phyloP scores from a whole-genome alignment of 139 green algal species.

The Haematococcus sp. region DNA sequence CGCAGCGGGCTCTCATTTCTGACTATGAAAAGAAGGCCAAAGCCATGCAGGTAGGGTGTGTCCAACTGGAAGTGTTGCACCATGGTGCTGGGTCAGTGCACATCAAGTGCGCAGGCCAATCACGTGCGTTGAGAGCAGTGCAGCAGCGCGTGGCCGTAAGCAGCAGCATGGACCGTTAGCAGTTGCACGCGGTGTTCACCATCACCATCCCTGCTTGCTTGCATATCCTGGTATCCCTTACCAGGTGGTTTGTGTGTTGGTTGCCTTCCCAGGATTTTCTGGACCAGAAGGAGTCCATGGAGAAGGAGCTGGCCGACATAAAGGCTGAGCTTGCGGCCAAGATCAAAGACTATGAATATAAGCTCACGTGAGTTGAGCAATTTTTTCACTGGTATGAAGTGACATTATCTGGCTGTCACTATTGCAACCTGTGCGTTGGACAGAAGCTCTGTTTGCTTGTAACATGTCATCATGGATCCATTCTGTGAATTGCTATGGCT shows the following conservation, averaged over 20 bases:
- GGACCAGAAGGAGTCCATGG: constrained; percentile 50
- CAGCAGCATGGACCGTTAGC: too few species aligned
- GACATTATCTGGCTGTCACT: too few species aligned
- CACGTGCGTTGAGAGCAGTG: too few species aligned
- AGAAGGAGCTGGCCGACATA: constrained; percentile 36
- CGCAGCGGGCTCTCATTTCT: constrained; percentile 34
- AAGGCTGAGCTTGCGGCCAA: constrained; percentile 26
- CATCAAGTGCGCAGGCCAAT: too few species aligned
- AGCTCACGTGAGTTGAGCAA: constrained; percentile 37
- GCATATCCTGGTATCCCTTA: too few species aligned
- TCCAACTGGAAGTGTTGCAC: neutral
- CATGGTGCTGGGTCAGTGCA: neutral
- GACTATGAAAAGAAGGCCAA: constrained; percentile 40
- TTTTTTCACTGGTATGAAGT: constrained; percentile 8
- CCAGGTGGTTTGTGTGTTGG: neutral
- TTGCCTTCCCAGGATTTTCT: constrained; percentile 43
- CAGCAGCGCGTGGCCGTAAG: too few species aligned
- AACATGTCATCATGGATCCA: too few species aligned
- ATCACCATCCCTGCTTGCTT: too few species aligned
- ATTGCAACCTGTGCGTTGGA: too few species aligned
- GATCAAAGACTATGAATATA: constrained; percentile 41
- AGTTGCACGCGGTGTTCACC: too few species aligned
- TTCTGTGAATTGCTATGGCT: too few species aligned
- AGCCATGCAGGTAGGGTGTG: constrained; percentile 3
- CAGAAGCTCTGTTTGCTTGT: too few species aligned